phyloP scores from a whole-genome alignment of 2,329 filamentous ascomycete genomes.

The Clonostachys sp. region DNA sequence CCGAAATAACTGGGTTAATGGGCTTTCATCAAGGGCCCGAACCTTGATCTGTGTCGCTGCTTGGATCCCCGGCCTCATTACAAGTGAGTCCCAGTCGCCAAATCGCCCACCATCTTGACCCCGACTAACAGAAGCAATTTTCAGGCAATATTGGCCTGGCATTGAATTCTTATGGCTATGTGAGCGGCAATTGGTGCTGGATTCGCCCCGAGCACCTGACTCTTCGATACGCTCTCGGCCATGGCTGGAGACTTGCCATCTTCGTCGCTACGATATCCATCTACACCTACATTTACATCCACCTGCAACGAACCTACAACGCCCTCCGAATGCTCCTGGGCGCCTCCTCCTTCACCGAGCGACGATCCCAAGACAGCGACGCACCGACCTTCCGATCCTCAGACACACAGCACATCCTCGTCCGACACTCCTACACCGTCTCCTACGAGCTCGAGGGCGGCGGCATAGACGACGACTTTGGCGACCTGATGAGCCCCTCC shows the following conservation, averaged over 20 bases:
- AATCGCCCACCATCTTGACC: neutral
- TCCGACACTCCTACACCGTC: conserved; percentile 3
- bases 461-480: neutral
- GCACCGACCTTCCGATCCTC: too few relatives aligned
- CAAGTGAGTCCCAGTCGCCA: conserved; percentile 10
- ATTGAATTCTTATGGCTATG: conserved; percentile 15
- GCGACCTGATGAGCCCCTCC: neutral
- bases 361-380: too few relatives aligned
- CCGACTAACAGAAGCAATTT: neutral
- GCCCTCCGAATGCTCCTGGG: too few relatives aligned
- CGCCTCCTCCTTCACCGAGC: too few relatives aligned
- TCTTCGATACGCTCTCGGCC: conserved; percentile 33
- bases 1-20: too few relatives aligned
- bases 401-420: conserved; percentile 4
- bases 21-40: conserved; percentile 7
- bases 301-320: neutral
- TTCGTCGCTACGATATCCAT: conserved; percentile 28
- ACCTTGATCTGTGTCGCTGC: conserved; percentile 25
- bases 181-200: conserved; percentile 41
- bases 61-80: conserved; percentile 33
- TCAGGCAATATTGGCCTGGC: conserved; percentile 4
- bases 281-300: conserved; percentile 29
- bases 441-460: conserved; percentile 3
- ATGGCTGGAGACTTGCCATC: conserved; percentile 35
- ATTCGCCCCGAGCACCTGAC: conserved; percentile 20